A percentile compares a stretch with the other conserved stretches of the same genome.
Conservation (phyloP, 257 asterid genomes). For the Solanum microdontum region DNA sequence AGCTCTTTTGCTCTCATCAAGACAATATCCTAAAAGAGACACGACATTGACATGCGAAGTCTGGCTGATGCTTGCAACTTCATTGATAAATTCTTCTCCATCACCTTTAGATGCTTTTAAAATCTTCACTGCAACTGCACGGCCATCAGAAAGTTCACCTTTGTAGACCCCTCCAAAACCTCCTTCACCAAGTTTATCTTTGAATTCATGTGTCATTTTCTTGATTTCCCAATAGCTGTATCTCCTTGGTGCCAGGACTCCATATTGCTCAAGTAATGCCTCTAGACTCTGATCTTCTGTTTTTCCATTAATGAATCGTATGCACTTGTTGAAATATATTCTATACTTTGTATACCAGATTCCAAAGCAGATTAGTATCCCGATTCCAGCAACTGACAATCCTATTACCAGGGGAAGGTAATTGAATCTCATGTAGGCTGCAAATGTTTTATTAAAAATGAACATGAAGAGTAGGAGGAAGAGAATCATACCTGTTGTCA, state of each 20-base stretch:
- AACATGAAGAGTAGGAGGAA: background rate
- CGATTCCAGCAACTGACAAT: background rate
- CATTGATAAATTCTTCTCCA: slow-evolving; percentile 23
- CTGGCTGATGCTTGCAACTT: slow-evolving; percentile 12
- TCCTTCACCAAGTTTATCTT: slow-evolving; percentile 13
- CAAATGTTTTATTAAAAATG: background rate
- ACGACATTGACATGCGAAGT: slow-evolving; percentile 16
- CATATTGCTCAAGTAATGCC: background rate
- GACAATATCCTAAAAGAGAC: slow-evolving; percentile 14
- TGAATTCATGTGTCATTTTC: background rate
- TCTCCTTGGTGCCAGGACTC: background rate
- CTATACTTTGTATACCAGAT: background rate
- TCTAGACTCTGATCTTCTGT: background rate
- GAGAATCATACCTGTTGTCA: background rate
- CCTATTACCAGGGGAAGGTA: background rate
- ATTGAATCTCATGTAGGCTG: background rate
- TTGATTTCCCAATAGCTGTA: background rate
- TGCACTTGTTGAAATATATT: background rate
- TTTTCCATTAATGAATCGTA: background rate
- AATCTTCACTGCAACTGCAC: slow-evolving; percentile 16
- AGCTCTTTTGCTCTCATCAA: slow-evolving; percentile 15
- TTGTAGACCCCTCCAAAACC: slow-evolving; percentile 11
- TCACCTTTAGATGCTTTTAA: slow-evolving; percentile 6
- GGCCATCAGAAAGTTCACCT: background rate
- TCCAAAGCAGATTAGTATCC: background rate